Base-by-base conservation (phyloP, 208 protist species). In the Willaertia magna region DNA sequence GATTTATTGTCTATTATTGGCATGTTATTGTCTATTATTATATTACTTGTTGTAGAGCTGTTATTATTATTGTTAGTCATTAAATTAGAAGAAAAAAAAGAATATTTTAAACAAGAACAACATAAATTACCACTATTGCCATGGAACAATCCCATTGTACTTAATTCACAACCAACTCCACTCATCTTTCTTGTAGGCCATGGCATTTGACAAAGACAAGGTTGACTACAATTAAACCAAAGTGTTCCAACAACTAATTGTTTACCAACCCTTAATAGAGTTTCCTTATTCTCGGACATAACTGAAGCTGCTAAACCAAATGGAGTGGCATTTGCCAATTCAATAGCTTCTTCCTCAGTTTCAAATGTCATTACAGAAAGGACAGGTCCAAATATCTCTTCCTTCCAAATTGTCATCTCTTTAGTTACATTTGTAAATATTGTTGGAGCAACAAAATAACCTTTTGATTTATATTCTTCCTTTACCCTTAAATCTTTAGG, bases 371-470 rank as follows among this genome's bases (percentile, higher is more conserved):
- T 88, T 79, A 96, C 88, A 85, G 89, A 94, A 67, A 91, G 90
- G 12, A 96, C 94, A 42, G 94, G 94, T 59, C 94, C 94, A 85
- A 96, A 96, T 88, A 95, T 96, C 86, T 95, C 94, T 88, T 96
- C 94, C 43, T 90, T 86, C 85, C 85, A 90, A 83, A 96, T 93
- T 48, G 86, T 89, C 93, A 95, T 95, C 40, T 92, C 84, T 61
- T 94, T 90, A 51, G 88, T 89, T 48, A 94, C 93, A 85, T 94
- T 87, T 30, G 91, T 81, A 78, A 96, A 95, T 61, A 96, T 90
- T 16, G 93, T 95, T 51, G 94, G 93, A 67, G 91, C 74, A 20
- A 96, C 79, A 87, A 95, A 96, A 90, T 94, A 95, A 74, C 94
- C 94, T 79, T 91, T 89, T 59, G 87, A 74, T 84, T 87, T 89